Percentiles rank a stretch among this genome's conserved stretches.
Evolutionary conservation across 192 early-diverging fungal species (phyloP).

Genomic region (Radiomyces spectabilis): DNA sequence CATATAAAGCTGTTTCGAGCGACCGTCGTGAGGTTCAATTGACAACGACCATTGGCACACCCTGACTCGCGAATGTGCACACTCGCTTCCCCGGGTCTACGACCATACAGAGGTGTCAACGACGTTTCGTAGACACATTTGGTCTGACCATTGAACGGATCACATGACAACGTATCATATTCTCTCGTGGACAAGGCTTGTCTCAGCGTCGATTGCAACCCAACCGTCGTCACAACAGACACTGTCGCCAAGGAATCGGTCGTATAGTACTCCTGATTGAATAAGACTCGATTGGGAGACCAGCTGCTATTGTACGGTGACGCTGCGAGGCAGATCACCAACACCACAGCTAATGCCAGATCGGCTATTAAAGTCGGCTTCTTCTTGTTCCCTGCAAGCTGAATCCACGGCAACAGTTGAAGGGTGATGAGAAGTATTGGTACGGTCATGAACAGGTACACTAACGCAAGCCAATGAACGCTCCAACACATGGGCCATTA

Average conservation of each 20-base stretch:
- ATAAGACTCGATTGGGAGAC: conserved; percentile 39
- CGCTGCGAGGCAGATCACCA: conserved; percentile 19
- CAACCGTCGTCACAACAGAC: conserved; percentile 26
- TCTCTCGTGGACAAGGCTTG: conserved; percentile 6
- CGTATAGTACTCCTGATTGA: conserved; percentile 34
- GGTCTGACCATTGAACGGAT: neutral
- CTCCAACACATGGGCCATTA: neutral
- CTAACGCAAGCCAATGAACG: too few species aligned
- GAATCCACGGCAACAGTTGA: conserved; percentile 38
- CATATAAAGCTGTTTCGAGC: conserved; percentile 30
- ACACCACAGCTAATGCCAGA: conserved; percentile 22
- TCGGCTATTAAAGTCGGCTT: conserved; percentile 6
- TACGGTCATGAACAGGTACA: conserved; percentile 29
- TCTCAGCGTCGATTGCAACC: conserved; percentile 13
- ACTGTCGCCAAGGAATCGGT: conserved; percentile 21
- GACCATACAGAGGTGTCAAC: too few species aligned
- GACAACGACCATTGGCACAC: conserved; percentile 14
- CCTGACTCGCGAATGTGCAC: too few species aligned
- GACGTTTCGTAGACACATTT: neutral
- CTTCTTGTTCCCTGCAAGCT: conserved; percentile 26
- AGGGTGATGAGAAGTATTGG: conserved; percentile 30
- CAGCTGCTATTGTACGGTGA: conserved; percentile 28
- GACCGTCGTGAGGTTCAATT: conserved; percentile 18
- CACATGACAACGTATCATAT: neutral
- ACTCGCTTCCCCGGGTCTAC: too few species aligned